A percentile compares a stretch with the other conserved stretches of the same genome.
phyloP scores from a whole-genome alignment of 2,329 filamentous ascomycete species.

The Sporothrix pallida region DNA sequence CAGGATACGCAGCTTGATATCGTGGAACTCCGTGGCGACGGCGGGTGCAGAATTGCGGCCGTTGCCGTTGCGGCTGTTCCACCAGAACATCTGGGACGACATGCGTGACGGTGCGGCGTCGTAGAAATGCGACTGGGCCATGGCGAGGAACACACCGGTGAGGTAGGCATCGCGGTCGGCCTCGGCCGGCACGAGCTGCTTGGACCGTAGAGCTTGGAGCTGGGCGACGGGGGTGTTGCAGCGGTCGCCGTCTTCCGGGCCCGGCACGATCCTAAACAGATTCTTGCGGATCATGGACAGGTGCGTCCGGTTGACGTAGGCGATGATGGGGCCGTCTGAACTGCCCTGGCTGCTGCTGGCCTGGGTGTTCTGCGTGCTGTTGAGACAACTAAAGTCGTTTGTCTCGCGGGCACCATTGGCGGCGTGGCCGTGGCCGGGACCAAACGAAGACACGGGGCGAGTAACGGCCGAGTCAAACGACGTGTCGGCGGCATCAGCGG shows the following conservation, averaged over 20 bases:
- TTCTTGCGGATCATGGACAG: slow-evolving; percentile 54
- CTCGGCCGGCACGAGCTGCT: slow-evolving; percentile 55
- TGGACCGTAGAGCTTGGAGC: slow-evolving; percentile 55
- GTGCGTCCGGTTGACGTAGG: slow-evolving; percentile 57
- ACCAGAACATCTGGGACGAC: slow-evolving; percentile 41
- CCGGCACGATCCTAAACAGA: slow-evolving; percentile 54
- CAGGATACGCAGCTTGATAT: slow-evolving; percentile 58
- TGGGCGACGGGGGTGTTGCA: slow-evolving; percentile 56
- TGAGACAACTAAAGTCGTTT: slow-evolving; percentile 34
- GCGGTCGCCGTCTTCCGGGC: slow-evolving; percentile 46
- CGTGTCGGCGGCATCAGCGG: slow-evolving; percentile 40
- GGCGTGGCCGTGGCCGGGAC: neutral
- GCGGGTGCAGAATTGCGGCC: neutral
- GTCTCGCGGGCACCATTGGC: slow-evolving; percentile 36
- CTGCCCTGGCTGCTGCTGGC: slow-evolving; percentile 38
- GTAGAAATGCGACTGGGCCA: slow-evolving; percentile 64
- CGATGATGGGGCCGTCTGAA: slow-evolving; percentile 47
- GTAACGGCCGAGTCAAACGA: slow-evolving; percentile 49
- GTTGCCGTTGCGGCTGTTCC: slow-evolving; percentile 31
- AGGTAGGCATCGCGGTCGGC: slow-evolving; percentile 59
- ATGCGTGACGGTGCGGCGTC: slow-evolving; percentile 35
- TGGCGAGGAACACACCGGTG: slow-evolving; percentile 58
- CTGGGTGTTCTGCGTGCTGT: slow-evolving; percentile 37
- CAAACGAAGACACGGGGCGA: slow-evolving; percentile 44
- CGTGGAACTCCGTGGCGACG: slow-evolving; percentile 47